Evolutionary conservation across 768 basidiomycete genomes (phyloP), one percentile per base, ranked within the genome.

Genomic region (Mycena olivaceomarginata): DNA sequence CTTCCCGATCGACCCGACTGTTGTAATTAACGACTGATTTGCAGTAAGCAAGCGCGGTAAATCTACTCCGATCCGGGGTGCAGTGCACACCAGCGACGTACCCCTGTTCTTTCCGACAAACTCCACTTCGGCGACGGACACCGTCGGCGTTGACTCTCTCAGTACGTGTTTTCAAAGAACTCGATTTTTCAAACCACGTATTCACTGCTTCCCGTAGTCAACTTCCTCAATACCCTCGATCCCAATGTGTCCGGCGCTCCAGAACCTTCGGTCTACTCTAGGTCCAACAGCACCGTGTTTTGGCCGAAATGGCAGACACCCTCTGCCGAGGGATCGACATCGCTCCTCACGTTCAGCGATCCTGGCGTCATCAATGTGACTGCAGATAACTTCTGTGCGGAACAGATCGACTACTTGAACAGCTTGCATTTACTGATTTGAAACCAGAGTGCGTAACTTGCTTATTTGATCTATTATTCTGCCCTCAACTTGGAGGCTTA

Each of bases 21-120:
- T 25, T 5, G 2, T 20, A 4, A 7, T 53, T 48, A n/a, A 53
- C 51, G n/a, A n/a, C 11, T n/a, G 9, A n/a, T 31, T 31, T 48
- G 13, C 56, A 77, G 77, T 77, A 13, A 66, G 48, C 59, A 77
- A 77, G 18, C 72, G 72, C 12, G 62, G 46, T 1, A 77, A 77
- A 31, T 51, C 65, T 9, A 69, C 62, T 6, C 67, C 71, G 1
- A 10, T 70, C 5, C 64, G 82, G 8, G 83, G 84, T 2, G 65
- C 83, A 0, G 68, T 60, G 40, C 81, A 82, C 60, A 65, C 51
- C 15, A 69, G 74, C 60, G 78, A 82, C 66, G 39, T 74, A 10
- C 39, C 53, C 20, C 62, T 75, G 11, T 77, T 53, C 43, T 72
- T 73, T 22, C 62, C 70, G 1, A 13, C 40, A 7, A 53, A 53